Base-by-base conservation (phyloP, 2,329 filamentous ascomycete species). In the Colletotrichum plurivorum region DNA sequence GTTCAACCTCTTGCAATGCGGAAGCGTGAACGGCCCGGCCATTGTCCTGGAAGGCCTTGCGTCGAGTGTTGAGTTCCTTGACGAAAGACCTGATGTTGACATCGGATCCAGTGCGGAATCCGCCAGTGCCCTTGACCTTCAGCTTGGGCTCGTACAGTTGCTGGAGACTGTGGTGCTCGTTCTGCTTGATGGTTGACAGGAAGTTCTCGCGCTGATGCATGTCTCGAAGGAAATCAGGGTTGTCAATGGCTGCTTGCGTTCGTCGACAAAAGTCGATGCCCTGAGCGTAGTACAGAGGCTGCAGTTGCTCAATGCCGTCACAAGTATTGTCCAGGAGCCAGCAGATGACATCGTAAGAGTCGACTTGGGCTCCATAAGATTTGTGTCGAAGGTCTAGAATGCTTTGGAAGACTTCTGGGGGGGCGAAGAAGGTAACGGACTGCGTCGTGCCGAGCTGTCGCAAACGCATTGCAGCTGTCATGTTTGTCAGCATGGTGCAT, bases 261-360 rank as follows among this genome's bases (percentile, higher is more conserved):
- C 89, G 85, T 0, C 83, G 82, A 67, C 89, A 89, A 70, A 88
- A 93, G 69, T 92, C 88, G 0, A 80, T 75, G 0, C 90, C 89
- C 73, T 93, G 90, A 0, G 89, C 81, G 3, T 84, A 81, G 70
- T 90, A 89, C 0, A 93, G 79, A 0, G 85, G 82, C 55, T 87
- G 85, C 0, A 92, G 75, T 39, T 91, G 85, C 67, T 91, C 88
- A 20, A 88, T 90, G 0, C 79, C 83, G 8, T 80, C 76, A 67
- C 90, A 93, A 0, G 89, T 91, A 62, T 92, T 88, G 52, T 90
- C 83, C 0, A 93, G 80, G 0, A 93, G 82, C 91, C 91, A 93
- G 4, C 0, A 78, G 73, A 36, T 75, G 10, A 90, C 86, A 63
- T 90, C 83, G 2, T 75, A 74, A 0, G 87, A 89, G 59, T 85